A percentile compares a stretch with the other conserved stretches of the same genome.
These are phyloP conservation scores for Lactarius vividus DNA, from an alignment of 768 basidiomycete genomes.

Conservation along the genomic window DNA sequence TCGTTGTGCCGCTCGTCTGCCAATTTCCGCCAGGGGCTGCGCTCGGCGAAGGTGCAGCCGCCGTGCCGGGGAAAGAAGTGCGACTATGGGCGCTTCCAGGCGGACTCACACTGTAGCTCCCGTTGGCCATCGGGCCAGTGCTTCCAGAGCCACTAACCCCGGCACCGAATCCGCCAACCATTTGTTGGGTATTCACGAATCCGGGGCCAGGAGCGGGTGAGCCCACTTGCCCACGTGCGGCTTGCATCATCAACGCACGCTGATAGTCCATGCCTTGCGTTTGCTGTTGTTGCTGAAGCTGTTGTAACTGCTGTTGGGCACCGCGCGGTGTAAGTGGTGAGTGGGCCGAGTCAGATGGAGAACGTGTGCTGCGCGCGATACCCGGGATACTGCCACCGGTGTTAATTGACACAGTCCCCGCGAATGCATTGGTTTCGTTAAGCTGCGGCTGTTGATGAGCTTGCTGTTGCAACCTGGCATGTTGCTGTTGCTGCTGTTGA, in stretches of 20 bases:
- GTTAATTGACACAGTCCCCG: slow-evolving; percentile 35
- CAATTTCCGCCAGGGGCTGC: slow-evolving; percentile 18
- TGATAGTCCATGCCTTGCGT: slow-evolving; percentile 23
- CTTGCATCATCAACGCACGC: slow-evolving; percentile 23
- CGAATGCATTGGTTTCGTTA: slow-evolving; percentile 46
- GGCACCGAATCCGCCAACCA: slow-evolving; percentile 20
- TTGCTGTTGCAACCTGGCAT: slow-evolving; percentile 38
- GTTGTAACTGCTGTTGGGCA: slow-evolving; percentile 30
- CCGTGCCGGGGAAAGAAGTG: slow-evolving; percentile 22
- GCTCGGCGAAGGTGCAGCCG: slow-evolving; percentile 22
- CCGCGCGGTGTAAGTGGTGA: slow-evolving; percentile 42
- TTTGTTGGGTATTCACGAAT: slow-evolving; percentile 23
- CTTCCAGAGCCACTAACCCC: slow-evolving; percentile 11
- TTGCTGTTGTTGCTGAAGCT: slow-evolving; percentile 32
- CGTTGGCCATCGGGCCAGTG: slow-evolving; percentile 11
- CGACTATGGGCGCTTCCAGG: slow-evolving; percentile 27
- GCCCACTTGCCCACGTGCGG: slow-evolving; percentile 2
- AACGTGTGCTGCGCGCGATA: slow-evolving; percentile 70
- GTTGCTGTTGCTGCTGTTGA: slow-evolving; percentile 47
- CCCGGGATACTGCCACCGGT: slow-evolving; percentile 50
- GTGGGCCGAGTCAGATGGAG: slow-evolving; percentile 62
- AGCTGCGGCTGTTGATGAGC: slow-evolving; percentile 26
- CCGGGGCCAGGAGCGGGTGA: slow-evolving; percentile 18
- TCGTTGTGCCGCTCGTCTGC: slow-evolving; percentile 11
- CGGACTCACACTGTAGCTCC: slow-evolving; percentile 25